Conservation (phyloP, 1,284 basidiomycete genomes). For the Heterobasidion annosum region DNA sequence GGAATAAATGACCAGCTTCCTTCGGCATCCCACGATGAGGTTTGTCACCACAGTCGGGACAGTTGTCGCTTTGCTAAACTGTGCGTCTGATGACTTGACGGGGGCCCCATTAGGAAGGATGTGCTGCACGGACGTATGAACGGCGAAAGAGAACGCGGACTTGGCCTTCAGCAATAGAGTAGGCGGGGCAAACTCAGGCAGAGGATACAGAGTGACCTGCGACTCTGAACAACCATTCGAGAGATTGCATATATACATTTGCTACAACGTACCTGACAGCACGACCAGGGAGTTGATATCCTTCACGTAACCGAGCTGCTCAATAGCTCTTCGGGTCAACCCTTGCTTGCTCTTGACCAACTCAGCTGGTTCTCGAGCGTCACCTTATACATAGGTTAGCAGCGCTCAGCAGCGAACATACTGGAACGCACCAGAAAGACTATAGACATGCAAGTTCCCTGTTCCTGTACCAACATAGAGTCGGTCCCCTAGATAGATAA, state of each 20-base stretch:
- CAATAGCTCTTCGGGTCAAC: constrained; percentile 64
- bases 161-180: constrained; percentile 68
- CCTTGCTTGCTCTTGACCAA: constrained; percentile 61
- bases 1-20: constrained; percentile 78
- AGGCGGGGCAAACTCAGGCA: constrained; percentile 59
- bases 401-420: not conserved
- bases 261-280: constrained; percentile 60
- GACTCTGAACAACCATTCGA: constrained; percentile 33
- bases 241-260: not conserved
- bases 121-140: constrained; percentile 56
- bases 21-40: constrained; percentile 78
- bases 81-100: constrained; percentile 11
- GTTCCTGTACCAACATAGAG: constrained; percentile 70
- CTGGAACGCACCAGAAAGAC: constrained; percentile 25
- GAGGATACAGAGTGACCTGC: constrained; percentile 53
- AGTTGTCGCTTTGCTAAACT: constrained; percentile 28
- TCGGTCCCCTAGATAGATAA: constrained; percentile 47
- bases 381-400: constrained; percentile 12
- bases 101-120: constrained; percentile 16
- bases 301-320: constrained; percentile 79
- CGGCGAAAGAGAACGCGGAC: constrained; percentile 73
- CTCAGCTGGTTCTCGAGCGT: constrained; percentile 28
- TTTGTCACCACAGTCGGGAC: constrained; percentile 63
- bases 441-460: constrained; percentile 65
- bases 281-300: constrained; percentile 77